Base-by-base conservation (phyloP, 768 basidiomycete species). In the Leucogyrophana mollusca region DNA sequence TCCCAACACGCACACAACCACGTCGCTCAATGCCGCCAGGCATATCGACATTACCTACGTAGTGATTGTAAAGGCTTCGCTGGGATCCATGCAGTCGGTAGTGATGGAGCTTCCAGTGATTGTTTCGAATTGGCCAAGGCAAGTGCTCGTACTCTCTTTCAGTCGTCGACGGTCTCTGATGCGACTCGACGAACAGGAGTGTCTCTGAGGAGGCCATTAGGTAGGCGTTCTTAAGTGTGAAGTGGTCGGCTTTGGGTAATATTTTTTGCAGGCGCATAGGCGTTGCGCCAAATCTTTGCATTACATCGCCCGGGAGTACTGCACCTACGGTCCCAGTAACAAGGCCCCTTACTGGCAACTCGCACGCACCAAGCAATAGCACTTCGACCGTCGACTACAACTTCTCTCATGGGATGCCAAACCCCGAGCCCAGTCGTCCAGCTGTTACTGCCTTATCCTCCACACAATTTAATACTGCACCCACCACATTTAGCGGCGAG, bases 41-140 rank as follows among this genome's bases (percentile, higher is more conserved):
- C 85, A 91, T 59, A 86, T 95, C 45, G 91, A 94, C 58, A 84
- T 95, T 38, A 85, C 80, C 0, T 95, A 94, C 64, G 75, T 79
- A 39, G 70, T 94, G 34, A 73, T 73, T 25, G 83, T 93, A 44
- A 89, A 83, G 63, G 91, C 90, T 1, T 73, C 88, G 40, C 78
- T 90, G 68, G 88, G 84, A 32, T 78, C 78, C 4, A 81, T 81
- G 4, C 69, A 77, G 39, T 78, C 80, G 25, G 57, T 91, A 11
- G 69, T 76, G 16, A 78, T 90, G 73, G 87, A 90, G 22, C 67
- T 93, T 21, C 90, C 90, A 14, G 76, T 92, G 14, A 82, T 89
- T 36, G 73, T 93, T 27, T 90, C 90, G 4, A 91, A 91, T 55
- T 92, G 90, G 90, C 87, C 86, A 55, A 79, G 85, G 89, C 87